Evolutionary conservation across 805 yeast species (phyloP).

Genomic region (Torulaspora franciscae): DNA sequence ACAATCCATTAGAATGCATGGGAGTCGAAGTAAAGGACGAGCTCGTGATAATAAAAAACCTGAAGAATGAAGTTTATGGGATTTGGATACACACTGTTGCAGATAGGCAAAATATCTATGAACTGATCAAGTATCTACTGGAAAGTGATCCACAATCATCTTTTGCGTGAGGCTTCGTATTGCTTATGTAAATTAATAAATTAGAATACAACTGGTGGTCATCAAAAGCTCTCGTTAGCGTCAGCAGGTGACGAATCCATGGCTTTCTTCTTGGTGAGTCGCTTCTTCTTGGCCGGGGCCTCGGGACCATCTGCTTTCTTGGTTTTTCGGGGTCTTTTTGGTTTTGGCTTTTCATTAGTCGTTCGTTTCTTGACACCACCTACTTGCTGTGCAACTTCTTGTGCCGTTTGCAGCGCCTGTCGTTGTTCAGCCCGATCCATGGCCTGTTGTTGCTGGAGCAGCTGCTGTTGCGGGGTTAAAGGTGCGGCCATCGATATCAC

Average conservation of each 20-base stretch:
- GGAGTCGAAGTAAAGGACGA: conserved; percentile 66
- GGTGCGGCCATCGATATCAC: conserved; percentile 34
- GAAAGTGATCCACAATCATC: conserved; percentile 35
- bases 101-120: conserved; percentile 57
- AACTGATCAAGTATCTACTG: conserved; percentile 37
- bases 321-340: conserved; percentile 33
- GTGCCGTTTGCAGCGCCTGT: conserved; percentile 1
- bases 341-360: conserved; percentile 24
- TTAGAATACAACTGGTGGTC: not conserved
- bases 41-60: conserved; percentile 61
- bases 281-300: conserved; percentile 27
- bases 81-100: conserved; percentile 70
- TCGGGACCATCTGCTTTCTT: conserved; percentile 26
- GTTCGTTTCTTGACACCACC: conserved; percentile 10
- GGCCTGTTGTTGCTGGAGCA: conserved; percentile 29
- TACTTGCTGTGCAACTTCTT: conserved; percentile 5
- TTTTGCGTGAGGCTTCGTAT: conserved; percentile 20
- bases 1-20: conserved; percentile 43
- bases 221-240: conserved; percentile 6
- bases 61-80: conserved; percentile 68
- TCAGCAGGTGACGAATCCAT: conserved; percentile 8
- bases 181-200: not conserved
- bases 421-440: conserved; percentile 6
- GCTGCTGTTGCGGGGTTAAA: conserved; percentile 29
- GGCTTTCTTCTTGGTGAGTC: conserved; percentile 27